Percentiles rank a stretch among this genome's conserved stretches.
Conservation (phyloP, 2,329 filamentous ascomycete genomes). For the Trichophyton simii region DNA sequence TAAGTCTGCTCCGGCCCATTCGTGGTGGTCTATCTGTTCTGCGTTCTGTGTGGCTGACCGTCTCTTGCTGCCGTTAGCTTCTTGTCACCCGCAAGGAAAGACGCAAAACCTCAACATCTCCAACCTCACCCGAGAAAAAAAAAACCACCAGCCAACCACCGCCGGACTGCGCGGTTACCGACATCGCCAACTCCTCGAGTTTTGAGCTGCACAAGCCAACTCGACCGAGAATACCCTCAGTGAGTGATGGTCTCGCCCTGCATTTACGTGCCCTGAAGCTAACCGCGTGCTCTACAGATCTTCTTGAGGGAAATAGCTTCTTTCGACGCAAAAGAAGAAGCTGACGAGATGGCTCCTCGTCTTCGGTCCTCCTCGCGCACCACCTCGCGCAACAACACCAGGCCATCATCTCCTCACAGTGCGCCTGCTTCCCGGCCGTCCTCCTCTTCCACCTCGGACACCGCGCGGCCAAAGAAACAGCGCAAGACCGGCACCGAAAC, state of each 20-base stretch:
- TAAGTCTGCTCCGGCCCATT: background rate
- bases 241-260: constrained; percentile 14
- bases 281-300: background rate
- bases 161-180: constrained; percentile 22
- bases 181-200: constrained; percentile 15
- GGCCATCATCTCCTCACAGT: constrained; percentile 22
- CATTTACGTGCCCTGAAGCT: constrained; percentile 9
- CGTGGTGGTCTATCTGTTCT: constrained; percentile 4
- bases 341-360: constrained; percentile 23
- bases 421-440: constrained; percentile 13
- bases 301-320: background rate
- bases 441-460: constrained; percentile 19
- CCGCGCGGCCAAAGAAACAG: constrained; percentile 22
- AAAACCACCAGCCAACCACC: constrained; percentile 19
- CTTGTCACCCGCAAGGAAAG: constrained; percentile 4
- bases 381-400: constrained; percentile 20
- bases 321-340: background rate
- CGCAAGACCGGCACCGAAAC: constrained; percentile 19
- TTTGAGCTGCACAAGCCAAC: constrained; percentile 16
- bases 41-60: constrained; percentile 2
- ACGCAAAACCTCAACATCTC: constrained; percentile 4
- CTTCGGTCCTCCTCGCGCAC: constrained; percentile 25
- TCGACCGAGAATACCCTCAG: constrained; percentile 16
- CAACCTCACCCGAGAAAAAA: constrained; percentile 6
- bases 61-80: background rate